Conservation (phyloP, 768 basidiomycete genomes). For the Chalciporus pseudorubinellus region DNA sequence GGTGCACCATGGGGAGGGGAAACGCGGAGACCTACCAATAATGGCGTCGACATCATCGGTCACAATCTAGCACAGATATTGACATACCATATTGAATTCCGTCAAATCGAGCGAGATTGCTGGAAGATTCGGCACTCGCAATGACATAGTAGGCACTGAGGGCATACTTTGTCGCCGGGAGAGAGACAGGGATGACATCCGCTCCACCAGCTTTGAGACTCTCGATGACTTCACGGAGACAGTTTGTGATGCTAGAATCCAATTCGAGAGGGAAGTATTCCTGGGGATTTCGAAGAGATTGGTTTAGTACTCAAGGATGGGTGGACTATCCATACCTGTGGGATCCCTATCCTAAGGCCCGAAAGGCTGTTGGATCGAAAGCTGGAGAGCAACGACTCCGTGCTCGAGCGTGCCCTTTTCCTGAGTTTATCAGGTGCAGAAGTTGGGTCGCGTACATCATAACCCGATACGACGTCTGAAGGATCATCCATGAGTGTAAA, state of each 20-base stretch:
- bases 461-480: conserved; percentile 36
- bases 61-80: conserved; percentile 8
- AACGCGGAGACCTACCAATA: conserved; percentile 47
- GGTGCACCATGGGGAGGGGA: conserved; percentile 42
- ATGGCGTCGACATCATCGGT: neutral
- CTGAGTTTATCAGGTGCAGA: conserved; percentile 47
- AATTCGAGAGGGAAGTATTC: conserved; percentile 83
- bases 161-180: conserved; percentile 68
- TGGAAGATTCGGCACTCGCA: conserved; percentile 90
- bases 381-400: conserved; percentile 8
- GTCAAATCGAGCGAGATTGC: conserved; percentile 87
- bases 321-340: conserved; percentile 47
- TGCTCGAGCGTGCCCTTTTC: conserved; percentile 31
- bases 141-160: conserved; percentile 96
- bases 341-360: conserved; percentile 72
- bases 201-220: conserved; percentile 56
- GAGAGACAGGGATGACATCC: conserved; percentile 63
- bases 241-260: conserved; percentile 40
- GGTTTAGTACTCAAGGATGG: neutral
- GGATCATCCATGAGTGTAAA: conserved; percentile 2
- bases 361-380: conserved; percentile 29
- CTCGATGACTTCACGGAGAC: conserved; percentile 46
- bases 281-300: conserved; percentile 24
- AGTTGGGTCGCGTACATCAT: conserved; percentile 76
- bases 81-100: conserved; percentile 79